Base-by-base conservation (phyloP, 2,329 filamentous ascomycete species). In the Colletotrichum sp. region DNA sequence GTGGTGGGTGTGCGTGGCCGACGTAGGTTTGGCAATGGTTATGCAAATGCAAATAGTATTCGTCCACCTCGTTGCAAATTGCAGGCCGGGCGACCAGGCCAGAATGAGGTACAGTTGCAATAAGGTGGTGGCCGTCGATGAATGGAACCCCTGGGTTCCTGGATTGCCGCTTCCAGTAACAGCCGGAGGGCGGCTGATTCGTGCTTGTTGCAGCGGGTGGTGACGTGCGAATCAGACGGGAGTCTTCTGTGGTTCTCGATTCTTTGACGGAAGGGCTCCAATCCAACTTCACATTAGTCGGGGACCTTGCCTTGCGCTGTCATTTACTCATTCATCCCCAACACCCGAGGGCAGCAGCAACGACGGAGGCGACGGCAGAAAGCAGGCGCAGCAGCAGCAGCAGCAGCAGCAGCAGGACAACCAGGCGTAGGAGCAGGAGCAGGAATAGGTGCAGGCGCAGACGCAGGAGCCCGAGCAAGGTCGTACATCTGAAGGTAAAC, bases 71-170 rank as follows among this genome's bases (percentile, higher is more conserved):
- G 39, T 49, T 60, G n/a, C 28, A 24, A 49, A 21, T 49, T 49
- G 39, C 57, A 70, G 55, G 68, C 59, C 39, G 9, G 39, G 39
- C 21, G 21, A 9, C n/a, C 59, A 16, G 30, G 39, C 39, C 34
- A 44, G 39, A 28, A 30, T 24, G 34, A 49, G 32, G 34, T 44
- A 68, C 28, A 36, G 39, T 57, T 13, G 34, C 66, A 44, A 60
- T 15, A 49, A 59, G 32, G 21, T 62, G 34, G 69, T 24, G 18
- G 39, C 39, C 28, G 55, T 64, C 21, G 62, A 66, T 55, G 28
- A 49, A 75, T 21, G 60, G 57, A 30, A 64, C 63, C 69, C 73
- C 70, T 76, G 71, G 72, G 66, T 72, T 64, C 55, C 62, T 10
- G 34, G 21, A n/a, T 62, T 55, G 60, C 62, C 60, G 49, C 28